A percentile compares a stretch with the other conserved stretches of the same genome.
Evolutionary conservation across 2,329 filamentous ascomycete species (phyloP).

Genomic region (Diaporthe helianthi): DNA sequence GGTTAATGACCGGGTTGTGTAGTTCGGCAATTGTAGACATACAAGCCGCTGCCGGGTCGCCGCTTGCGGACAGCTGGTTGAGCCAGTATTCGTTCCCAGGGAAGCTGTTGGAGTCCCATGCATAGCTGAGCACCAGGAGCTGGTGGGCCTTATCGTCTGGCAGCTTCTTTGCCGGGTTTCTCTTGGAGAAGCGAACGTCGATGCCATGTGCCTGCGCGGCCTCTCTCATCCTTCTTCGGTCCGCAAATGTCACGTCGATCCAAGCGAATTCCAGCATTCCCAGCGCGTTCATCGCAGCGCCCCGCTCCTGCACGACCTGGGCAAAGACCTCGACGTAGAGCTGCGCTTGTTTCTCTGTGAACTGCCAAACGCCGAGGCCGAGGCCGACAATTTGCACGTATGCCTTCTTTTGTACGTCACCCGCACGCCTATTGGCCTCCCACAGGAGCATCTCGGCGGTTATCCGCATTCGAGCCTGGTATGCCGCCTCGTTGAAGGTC

Average conservation of each 20-base stretch:
- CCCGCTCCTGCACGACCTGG: neutral
- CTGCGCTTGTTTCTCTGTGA: constrained; percentile 30
- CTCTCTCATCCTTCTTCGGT: neutral
- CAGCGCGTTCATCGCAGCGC: neutral
- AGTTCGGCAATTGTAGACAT: constrained; percentile 45
- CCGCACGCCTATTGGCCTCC: constrained; percentile 42
- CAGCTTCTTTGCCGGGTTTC: constrained; percentile 37
- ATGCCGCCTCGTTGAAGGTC: constrained; percentile 38
- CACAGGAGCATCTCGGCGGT: constrained; percentile 40
- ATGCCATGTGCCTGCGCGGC: neutral
- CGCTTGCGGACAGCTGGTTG: constrained; percentile 37
- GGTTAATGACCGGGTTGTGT: constrained; percentile 44
- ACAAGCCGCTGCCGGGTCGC: constrained; percentile 44
- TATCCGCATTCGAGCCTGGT: constrained; percentile 41
- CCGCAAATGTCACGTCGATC: neutral
- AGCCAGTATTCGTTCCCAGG: constrained; percentile 46
- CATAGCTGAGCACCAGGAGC: constrained; percentile 43
- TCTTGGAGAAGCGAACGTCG: constrained; percentile 6
- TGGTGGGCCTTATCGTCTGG: constrained; percentile 30
- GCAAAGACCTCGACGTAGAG: constrained; percentile 16
- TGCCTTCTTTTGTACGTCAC: constrained; percentile 36
- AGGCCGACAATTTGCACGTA: constrained; percentile 44
- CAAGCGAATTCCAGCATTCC: constrained; percentile 18
- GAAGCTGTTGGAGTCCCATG: constrained; percentile 45
- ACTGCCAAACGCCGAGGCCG: constrained; percentile 42